Conservation (phyloP, 1,284 basidiomycete genomes). For the Sporisorium graminicola region DNA sequence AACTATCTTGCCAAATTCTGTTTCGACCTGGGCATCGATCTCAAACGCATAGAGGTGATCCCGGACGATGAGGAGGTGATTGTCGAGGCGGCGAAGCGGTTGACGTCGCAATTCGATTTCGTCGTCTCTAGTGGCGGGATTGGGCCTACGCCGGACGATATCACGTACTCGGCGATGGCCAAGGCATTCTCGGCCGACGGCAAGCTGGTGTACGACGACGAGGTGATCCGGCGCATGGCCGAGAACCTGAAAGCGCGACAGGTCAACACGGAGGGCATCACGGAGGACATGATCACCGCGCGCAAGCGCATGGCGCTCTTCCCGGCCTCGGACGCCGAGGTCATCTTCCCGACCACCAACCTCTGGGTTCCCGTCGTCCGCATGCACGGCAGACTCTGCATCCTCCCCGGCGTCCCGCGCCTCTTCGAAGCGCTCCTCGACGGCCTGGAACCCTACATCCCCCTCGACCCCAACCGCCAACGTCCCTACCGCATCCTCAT, state of each 20-base stretch:
- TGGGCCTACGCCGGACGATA: constrained; percentile 71
- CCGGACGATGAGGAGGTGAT: constrained; percentile 90
- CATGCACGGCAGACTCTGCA: constrained; percentile 83
- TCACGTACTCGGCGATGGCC: constrained; percentile 87
- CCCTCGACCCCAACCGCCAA: constrained; percentile 52
- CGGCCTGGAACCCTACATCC: constrained; percentile 75
- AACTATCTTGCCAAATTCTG: constrained; percentile 71
- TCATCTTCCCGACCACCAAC: constrained; percentile 59
- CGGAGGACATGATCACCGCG: constrained; percentile 72
- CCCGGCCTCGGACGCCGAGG: constrained; percentile 50
- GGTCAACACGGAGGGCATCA: constrained; percentile 75
- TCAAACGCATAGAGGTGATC: constrained; percentile 83
- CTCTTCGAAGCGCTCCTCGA: constrained; percentile 76
- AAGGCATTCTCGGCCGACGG: constrained; percentile 77
- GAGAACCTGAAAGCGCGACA: constrained; percentile 77
- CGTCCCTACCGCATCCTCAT: constrained; percentile 58
- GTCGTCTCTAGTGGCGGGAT: constrained; percentile 61
- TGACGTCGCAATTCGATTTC: constrained; percentile 73
- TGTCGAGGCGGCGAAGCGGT: constrained; percentile 83
- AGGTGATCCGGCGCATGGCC: constrained; percentile 83
- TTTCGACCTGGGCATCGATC: constrained; percentile 64
- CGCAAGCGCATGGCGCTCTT: constrained; percentile 66
- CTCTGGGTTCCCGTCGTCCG: constrained; percentile 89
- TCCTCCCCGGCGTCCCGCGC: constrained; percentile 89
- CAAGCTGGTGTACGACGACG: constrained; percentile 80